Evolutionary conservation across 148 eudicot species (phyloP).

Genomic region (Pharnaceum exiguum): DNA sequence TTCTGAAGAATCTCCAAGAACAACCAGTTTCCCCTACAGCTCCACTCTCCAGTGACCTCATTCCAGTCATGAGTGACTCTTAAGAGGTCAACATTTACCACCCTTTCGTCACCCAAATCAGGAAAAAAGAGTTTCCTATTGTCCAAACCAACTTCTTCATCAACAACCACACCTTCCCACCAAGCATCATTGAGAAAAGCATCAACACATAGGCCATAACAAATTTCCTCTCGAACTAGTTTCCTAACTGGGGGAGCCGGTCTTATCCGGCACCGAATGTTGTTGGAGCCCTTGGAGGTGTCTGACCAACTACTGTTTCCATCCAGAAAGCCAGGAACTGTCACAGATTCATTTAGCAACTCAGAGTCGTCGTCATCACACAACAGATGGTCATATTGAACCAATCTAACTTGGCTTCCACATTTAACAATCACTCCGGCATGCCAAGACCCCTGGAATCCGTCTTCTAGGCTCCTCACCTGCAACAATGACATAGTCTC

Average conservation of each 20-base stretch:
- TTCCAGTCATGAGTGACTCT: slow-evolving; percentile 76
- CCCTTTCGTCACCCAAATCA: slow-evolving; percentile 69
- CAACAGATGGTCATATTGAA: slow-evolving; percentile 49
- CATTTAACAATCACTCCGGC: slow-evolving; percentile 36
- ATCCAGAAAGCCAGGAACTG: slow-evolving; percentile 39
- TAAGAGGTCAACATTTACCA: slow-evolving; percentile 12
- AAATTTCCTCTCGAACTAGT: slow-evolving; percentile 17
- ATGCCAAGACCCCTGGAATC: slow-evolving; percentile 89
- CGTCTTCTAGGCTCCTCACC: slow-evolving; percentile 84
- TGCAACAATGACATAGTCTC: slow-evolving; percentile 20
- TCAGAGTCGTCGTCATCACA: slow-evolving; percentile 30
- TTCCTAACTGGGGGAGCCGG: slow-evolving; percentile 35
- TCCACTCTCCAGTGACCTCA: slow-evolving; percentile 58
- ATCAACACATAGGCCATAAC: slow-evolving; percentile 78
- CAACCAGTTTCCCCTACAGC: slow-evolving; percentile 65
- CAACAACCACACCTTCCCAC: slow-evolving; percentile 99
- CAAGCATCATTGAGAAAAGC: slow-evolving; percentile 60
- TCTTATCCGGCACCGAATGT: slow-evolving; percentile 56
- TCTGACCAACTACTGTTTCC: slow-evolving; percentile 15
- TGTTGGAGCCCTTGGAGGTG: neutral
- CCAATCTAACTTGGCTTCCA: slow-evolving; percentile 20
- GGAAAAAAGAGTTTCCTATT: slow-evolving; percentile 71
- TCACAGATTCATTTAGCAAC: slow-evolving; percentile 30
- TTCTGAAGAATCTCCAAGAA: slow-evolving; percentile 57
- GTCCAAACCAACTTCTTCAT: slow-evolving; percentile 32